Conservation (phyloP, 345 rosid genomes). For the Brassica juncea region DNA sequence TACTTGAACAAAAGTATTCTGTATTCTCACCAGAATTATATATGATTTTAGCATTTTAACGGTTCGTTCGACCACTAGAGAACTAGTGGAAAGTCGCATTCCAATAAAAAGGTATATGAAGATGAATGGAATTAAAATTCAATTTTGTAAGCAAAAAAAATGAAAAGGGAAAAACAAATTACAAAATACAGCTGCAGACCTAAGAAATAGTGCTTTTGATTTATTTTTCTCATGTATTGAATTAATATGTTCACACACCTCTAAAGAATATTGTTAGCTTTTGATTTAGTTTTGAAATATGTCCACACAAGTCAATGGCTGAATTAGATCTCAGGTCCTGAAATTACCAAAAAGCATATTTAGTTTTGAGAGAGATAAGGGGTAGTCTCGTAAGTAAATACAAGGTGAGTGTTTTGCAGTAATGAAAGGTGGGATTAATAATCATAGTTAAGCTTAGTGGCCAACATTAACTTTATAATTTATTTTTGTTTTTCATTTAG, state of each 20-base stretch:
- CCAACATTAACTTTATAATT: constrained; percentile 45
- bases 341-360: constrained; percentile 16
- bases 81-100: constrained; percentile 10
- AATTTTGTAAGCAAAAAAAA: neutral
- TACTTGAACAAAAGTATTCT: neutral
- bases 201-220: constrained; percentile 24
- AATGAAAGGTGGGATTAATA: constrained; percentile 29
- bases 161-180: neutral
- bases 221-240: constrained; percentile 14
- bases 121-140: neutral
- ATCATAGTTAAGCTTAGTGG: constrained; percentile 54
- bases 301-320: constrained; percentile 35
- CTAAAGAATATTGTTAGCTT: constrained; percentile 17
- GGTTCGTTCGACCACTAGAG: neutral
- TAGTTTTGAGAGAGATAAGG: neutral
- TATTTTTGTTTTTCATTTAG: constrained; percentile 21
- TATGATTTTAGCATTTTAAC: neutral
- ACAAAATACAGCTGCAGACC: constrained; percentile 32
- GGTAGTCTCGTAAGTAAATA: constrained; percentile 8
- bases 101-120: constrained; percentile 18
- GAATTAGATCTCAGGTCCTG: neutral
- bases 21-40: neutral
- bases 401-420: constrained; percentile 23
- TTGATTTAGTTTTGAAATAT: constrained; percentile 29
- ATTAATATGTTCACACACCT: constrained; percentile 32